A percentile compares a stretch with the other conserved stretches of the same genome.
Evolutionary conservation across 345 rosid species (phyloP).

Genomic region (Arabis alpina): DNA sequence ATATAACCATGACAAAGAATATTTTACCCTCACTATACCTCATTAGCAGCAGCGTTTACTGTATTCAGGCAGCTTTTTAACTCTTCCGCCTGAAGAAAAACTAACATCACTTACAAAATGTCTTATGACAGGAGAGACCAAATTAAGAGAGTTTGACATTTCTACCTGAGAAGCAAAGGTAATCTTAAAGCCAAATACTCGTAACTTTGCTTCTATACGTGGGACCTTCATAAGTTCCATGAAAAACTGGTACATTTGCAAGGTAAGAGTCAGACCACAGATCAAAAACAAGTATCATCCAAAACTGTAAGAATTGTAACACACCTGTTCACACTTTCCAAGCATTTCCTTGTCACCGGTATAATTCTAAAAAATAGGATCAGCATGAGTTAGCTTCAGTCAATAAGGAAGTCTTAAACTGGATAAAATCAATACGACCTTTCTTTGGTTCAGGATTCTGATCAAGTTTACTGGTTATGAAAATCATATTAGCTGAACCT

Average conservation of each 20-base stretch:
- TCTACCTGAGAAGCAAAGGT: slow-evolving; percentile 87
- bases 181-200: slow-evolving; percentile 93
- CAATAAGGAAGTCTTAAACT: not conserved
- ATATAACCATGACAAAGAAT: slow-evolving; percentile 17
- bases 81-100: slow-evolving; percentile 72
- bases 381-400: slow-evolving; percentile 32
- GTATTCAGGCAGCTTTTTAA: slow-evolving; percentile 68
- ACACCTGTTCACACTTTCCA: slow-evolving; percentile 98
- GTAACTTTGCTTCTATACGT: slow-evolving; percentile 89
- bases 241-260: slow-evolving; percentile 71
- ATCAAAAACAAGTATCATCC: slow-evolving; percentile 27
- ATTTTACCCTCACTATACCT: slow-evolving; percentile 55
- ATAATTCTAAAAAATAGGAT: slow-evolving; percentile 66
- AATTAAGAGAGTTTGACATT: slow-evolving; percentile 25
- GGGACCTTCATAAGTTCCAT: slow-evolving; percentile 96
- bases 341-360: slow-evolving; percentile 85
- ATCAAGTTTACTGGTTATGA: slow-evolving; percentile 12
- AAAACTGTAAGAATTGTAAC: slow-evolving; percentile 34
- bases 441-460: slow-evolving; percentile 23
- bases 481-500: slow-evolving; percentile 13
- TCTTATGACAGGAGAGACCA: slow-evolving; percentile 17
- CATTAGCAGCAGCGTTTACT: slow-evolving; percentile 71
- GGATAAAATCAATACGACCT: slow-evolving; percentile 7
- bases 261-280: slow-evolving; percentile 39
- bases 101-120: slow-evolving; percentile 18